Evolutionary conservation across 176 grass and related monocot species (phyloP).

Genomic region (Musa acuminata): DNA sequence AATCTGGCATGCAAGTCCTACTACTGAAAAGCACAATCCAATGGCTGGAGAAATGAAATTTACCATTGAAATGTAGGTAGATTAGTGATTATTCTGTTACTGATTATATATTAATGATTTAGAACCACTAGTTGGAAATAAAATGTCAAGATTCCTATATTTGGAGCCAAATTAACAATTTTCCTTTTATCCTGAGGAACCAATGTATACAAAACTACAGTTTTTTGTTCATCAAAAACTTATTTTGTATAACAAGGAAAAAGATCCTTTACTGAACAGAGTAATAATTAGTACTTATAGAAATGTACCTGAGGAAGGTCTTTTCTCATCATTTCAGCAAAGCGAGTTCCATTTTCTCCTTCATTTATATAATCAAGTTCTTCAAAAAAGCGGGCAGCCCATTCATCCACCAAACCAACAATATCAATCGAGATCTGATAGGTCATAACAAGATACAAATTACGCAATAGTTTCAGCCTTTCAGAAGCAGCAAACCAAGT

Average conservation of each 20-base stretch:
- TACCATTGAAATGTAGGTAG: too few relatives aligned
- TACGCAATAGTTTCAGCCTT: not conserved
- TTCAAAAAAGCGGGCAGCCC: slow-evolving; percentile 94
- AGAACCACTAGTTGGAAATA: too few relatives aligned
- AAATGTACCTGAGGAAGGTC: slow-evolving; percentile 83
- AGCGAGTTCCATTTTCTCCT: slow-evolving; percentile 69
- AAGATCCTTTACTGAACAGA: not conserved
- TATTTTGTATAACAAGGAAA: not conserved
- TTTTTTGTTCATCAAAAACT: not conserved
- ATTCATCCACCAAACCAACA: slow-evolving; percentile 93
- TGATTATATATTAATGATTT: too few relatives aligned
- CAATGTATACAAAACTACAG: too few relatives aligned
- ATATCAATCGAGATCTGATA: slow-evolving; percentile 79
- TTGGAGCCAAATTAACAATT: too few relatives aligned
- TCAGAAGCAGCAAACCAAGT: not conserved
- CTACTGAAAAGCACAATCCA: too few relatives aligned
- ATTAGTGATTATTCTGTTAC: too few relatives aligned
- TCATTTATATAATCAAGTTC: slow-evolving; percentile 99
- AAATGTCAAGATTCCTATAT: too few relatives aligned
- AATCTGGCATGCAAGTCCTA: too few relatives aligned
- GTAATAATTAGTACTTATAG: not conserved
- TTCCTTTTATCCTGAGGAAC: too few relatives aligned
- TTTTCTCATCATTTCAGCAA: slow-evolving; percentile 91
- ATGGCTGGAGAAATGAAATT: too few relatives aligned
- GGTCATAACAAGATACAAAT: not conserved